Evolutionary conservation across 2,329 filamentous ascomycete species (phyloP).

Genomic region (Oidium heveae): DNA sequence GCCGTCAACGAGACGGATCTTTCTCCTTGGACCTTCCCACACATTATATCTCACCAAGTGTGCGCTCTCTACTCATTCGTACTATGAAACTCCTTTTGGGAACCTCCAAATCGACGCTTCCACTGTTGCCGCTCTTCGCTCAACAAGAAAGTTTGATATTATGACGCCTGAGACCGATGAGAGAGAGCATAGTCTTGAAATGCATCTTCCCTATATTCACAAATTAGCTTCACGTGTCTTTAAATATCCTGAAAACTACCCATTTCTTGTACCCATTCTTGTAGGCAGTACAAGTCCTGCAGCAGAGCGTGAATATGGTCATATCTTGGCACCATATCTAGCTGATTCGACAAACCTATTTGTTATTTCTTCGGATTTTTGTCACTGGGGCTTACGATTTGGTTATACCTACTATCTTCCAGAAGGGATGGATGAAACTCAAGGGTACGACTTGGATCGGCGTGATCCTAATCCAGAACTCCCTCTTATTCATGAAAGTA

Average conservation of each 20-base stretch:
- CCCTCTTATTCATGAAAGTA: slow-evolving; percentile 56
- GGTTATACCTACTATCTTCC: slow-evolving; percentile 57
- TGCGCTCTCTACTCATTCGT: slow-evolving; percentile 46
- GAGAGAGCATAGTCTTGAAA: slow-evolving; percentile 79
- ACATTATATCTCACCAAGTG: slow-evolving; percentile 57
- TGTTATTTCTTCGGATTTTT: slow-evolving; percentile 85
- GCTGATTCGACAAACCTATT: slow-evolving; percentile 54
- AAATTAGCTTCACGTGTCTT: slow-evolving; percentile 36
- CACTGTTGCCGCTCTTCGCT: slow-evolving; percentile 24
- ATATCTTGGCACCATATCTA: slow-evolving; percentile 53
- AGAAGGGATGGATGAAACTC: slow-evolving; percentile 16
- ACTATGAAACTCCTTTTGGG: slow-evolving; percentile 53
- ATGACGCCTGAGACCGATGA: slow-evolving; percentile 47
- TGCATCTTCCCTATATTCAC: slow-evolving; percentile 88
- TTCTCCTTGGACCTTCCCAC: slow-evolving; percentile 81
- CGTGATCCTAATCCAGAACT: slow-evolving; percentile 15
- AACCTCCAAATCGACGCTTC: slow-evolving; percentile 37
- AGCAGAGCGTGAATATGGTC: slow-evolving; percentile 43
- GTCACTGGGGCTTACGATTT: slow-evolving; percentile 79
- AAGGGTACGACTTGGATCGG: slow-evolving; percentile 12
- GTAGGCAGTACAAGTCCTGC: slow-evolving; percentile 45
- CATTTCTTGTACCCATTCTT: slow-evolving; percentile 62
- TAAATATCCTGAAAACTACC: slow-evolving; percentile 28
- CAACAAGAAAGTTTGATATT: slow-evolving; percentile 29
- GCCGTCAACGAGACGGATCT: slow-evolving; percentile 52